These are phyloP conservation scores for Graphium sp. DNA, from an alignment of 2,329 filamentous ascomycete genomes.

Conservation along the genomic window DNA sequence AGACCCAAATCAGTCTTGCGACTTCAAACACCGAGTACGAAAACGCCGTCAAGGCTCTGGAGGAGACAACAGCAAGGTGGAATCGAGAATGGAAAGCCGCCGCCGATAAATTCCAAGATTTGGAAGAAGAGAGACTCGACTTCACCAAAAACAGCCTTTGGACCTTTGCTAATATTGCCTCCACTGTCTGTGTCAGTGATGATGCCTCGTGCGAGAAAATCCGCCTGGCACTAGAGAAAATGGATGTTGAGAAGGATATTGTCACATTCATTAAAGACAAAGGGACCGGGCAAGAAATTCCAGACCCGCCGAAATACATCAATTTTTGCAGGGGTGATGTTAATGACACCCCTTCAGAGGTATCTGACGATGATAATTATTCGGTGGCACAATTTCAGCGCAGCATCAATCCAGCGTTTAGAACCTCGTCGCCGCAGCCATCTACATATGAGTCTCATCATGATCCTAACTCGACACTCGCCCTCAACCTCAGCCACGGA, in stretches of 20 bases:
- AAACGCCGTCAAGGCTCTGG: slow-evolving; percentile 75
- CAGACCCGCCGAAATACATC: slow-evolving; percentile 93
- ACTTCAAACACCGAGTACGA: slow-evolving; percentile 89
- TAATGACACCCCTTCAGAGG: slow-evolving; percentile 64
- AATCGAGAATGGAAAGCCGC: slow-evolving; percentile 97
- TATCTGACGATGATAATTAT: slow-evolving; percentile 75
- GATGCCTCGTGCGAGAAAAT: slow-evolving; percentile 96
- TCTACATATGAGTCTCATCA: slow-evolving; percentile 87
- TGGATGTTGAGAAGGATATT: slow-evolving; percentile 96
- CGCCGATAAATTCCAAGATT: slow-evolving; percentile 96
- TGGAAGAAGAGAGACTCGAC: slow-evolving; percentile 92
- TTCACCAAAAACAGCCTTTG: slow-evolving; percentile 96
- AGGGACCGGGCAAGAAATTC: slow-evolving; percentile 93
- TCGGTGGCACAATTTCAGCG: slow-evolving; percentile 92
- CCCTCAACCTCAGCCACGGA: slow-evolving; percentile 48
- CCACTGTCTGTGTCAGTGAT: slow-evolving; percentile 93
- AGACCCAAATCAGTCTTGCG: slow-evolving; percentile 91
- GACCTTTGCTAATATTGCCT: slow-evolving; percentile 95
- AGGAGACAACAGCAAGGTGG: slow-evolving; percentile 91
- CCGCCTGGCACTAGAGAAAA: slow-evolving; percentile 77
- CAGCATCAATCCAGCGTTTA: slow-evolving; percentile 87
- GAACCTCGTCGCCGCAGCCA: slow-evolving; percentile 89
- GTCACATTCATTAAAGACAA: slow-evolving; percentile 69
- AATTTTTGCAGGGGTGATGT: slow-evolving; percentile 90
- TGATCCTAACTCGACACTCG: slow-evolving; percentile 61